These are phyloP conservation scores for Kandelia obovata DNA, from an alignment of 345 rosid genomes.

Conservation along the genomic window DNA sequence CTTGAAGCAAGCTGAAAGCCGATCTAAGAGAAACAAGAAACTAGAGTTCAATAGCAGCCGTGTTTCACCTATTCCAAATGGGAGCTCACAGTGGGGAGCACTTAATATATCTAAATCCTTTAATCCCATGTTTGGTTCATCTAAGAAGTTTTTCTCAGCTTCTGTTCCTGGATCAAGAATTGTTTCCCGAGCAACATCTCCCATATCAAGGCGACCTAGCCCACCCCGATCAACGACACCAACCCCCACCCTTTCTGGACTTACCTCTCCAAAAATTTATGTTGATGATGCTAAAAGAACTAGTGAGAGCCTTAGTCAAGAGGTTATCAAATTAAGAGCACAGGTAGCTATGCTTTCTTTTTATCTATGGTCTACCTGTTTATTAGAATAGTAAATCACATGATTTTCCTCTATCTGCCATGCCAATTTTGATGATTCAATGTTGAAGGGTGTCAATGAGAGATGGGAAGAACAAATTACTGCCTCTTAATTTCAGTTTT, in stretches of 20 bases:
- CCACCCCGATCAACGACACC: constrained; percentile 99
- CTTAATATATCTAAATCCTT: constrained; percentile 73
- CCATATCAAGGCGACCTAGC: constrained; percentile 87
- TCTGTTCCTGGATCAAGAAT: constrained; percentile 99
- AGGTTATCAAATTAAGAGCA: constrained; percentile 80
- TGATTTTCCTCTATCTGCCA: constrained; percentile 2
- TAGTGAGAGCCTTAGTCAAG: constrained; percentile 79
- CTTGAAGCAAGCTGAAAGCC: constrained; percentile 67
- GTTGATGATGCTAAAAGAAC: constrained; percentile 75
- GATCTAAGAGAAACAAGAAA: constrained; percentile 77
- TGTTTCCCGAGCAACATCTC: constrained; percentile 97
- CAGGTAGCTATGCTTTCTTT: constrained; percentile 47
- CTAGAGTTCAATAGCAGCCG: constrained; percentile 91
- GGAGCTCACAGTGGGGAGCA: constrained; percentile 84
- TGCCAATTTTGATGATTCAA: neutral
- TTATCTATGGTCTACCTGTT: neutral
- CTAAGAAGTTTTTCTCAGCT: constrained; percentile 95
- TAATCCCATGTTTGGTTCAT: constrained; percentile 84
- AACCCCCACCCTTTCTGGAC: constrained; percentile 89
- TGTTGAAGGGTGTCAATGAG: neutral
- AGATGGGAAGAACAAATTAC: neutral
- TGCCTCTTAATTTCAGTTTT: neutral
- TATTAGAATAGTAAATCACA: neutral
- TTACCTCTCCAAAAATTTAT: constrained; percentile 67
- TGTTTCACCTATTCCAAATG: constrained; percentile 90